A percentile compares a stretch with the other conserved stretches of the same genome.
Conservation (phyloP, 768 basidiomycete species). For the Clitopilus passeckerianus region DNA sequence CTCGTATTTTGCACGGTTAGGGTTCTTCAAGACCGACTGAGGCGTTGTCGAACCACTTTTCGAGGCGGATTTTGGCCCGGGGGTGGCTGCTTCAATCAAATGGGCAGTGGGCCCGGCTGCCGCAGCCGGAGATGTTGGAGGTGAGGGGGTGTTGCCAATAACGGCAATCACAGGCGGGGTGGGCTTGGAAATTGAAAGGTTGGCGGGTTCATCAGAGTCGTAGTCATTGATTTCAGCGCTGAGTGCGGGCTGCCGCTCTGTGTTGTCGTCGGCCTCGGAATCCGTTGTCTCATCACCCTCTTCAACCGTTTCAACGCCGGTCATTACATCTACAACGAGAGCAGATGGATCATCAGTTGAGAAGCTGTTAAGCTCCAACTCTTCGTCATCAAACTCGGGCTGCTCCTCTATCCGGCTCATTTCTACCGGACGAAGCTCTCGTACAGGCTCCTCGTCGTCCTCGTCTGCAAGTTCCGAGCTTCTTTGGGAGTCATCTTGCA, state of each 20-base stretch:
- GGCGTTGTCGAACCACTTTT: constrained; percentile 47
- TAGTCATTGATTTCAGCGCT: constrained; percentile 25
- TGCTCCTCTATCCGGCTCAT: constrained; percentile 48
- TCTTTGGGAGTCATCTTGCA: constrained; percentile 57
- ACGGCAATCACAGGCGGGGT: constrained; percentile 1
- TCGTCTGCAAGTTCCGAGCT: constrained; percentile 16
- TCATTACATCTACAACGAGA: constrained; percentile 46
- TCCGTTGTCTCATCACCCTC: constrained; percentile 46
- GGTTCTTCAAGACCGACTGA: constrained; percentile 53
- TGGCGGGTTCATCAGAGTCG: constrained; percentile 22
- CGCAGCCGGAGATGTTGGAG: constrained; percentile 8
- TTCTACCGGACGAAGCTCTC: constrained; percentile 17
- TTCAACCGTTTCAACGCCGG: constrained; percentile 37
- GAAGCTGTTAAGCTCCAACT: constrained; percentile 66
- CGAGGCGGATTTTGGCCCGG: constrained; percentile 37
- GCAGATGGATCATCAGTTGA: constrained; percentile 61
- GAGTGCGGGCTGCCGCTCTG: constrained; percentile 22
- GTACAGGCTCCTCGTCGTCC: constrained; percentile 11
- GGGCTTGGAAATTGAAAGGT: constrained; percentile 6
- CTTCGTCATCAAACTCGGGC: constrained; percentile 56
- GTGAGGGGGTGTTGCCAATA: constrained; percentile 17
- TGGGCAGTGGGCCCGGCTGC: constrained; percentile 3
- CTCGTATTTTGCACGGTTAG: constrained; percentile 39
- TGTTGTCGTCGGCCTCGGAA: constrained; percentile 41
- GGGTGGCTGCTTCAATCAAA: constrained; percentile 21